Conservation (phyloP, 805 yeast genomes). For the Ogataea pilisensis region DNA sequence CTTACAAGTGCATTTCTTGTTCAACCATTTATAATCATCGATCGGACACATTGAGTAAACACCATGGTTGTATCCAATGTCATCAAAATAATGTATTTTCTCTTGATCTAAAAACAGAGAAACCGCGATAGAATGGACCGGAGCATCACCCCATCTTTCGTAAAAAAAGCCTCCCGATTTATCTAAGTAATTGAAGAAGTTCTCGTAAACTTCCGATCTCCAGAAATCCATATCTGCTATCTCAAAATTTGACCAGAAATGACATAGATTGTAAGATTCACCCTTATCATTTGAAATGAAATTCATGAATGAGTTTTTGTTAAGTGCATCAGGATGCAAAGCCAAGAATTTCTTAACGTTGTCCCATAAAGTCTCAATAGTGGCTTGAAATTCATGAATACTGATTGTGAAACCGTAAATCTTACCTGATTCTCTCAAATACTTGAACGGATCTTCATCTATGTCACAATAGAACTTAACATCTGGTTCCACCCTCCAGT, state of each 20-base stretch:
- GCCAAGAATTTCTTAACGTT: slow-evolving; percentile 44
- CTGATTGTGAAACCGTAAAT: slow-evolving; percentile 66
- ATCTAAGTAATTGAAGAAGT: slow-evolving; percentile 62
- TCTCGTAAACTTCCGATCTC: slow-evolving; percentile 52
- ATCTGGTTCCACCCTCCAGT: slow-evolving; percentile 78
- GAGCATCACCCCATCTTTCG: slow-evolving; percentile 95
- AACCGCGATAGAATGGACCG: slow-evolving; percentile 78
- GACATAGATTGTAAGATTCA: slow-evolving; percentile 65
- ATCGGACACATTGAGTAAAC: slow-evolving; percentile 43
- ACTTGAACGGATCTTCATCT: slow-evolving; percentile 56
- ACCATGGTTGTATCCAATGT: slow-evolving; percentile 69
- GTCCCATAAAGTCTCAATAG: slow-evolving; percentile 59
- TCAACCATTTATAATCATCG: slow-evolving; percentile 24
- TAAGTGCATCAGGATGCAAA: slow-evolving; percentile 37
- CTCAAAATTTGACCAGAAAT: slow-evolving; percentile 81
- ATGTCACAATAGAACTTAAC: slow-evolving; percentile 58
- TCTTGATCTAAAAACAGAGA: slow-evolving; percentile 52
- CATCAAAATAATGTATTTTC: slow-evolving; percentile 66
- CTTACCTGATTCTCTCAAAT: slow-evolving; percentile 51
- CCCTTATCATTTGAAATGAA: slow-evolving; percentile 65
- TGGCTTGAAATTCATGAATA: slow-evolving; percentile 55
- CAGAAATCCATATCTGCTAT: slow-evolving; percentile 69
- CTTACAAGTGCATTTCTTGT: slow-evolving; percentile 36
- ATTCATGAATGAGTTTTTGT: slow-evolving; percentile 49
- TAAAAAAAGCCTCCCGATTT: slow-evolving; percentile 73